Evolutionary conservation across 768 basidiomycete species (phyloP).

Genomic region (Leccinum boreale): DNA sequence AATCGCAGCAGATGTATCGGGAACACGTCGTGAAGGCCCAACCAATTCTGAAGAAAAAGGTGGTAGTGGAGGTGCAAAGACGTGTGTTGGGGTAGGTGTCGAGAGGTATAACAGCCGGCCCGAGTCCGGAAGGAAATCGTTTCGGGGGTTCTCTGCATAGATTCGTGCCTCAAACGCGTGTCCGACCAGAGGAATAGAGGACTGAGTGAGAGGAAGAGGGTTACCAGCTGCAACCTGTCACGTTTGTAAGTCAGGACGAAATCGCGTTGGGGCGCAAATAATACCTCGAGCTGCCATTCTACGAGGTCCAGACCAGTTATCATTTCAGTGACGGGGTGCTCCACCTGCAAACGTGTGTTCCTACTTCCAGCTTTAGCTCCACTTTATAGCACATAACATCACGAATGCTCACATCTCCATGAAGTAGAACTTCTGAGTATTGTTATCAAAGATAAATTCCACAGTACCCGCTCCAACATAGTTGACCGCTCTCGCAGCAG

Average conservation of each 20-base stretch:
- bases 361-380: constrained; percentile 32
- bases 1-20: constrained; percentile 27
- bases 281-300: constrained; percentile 89
- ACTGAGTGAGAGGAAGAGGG: constrained; percentile 73
- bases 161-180: constrained; percentile 95
- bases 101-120: constrained; percentile 79
- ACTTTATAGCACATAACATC: neutral
- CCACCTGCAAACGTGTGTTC: constrained; percentile 85
- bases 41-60: constrained; percentile 27
- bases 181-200: constrained; percentile 79
- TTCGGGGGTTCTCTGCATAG: constrained; percentile 92
- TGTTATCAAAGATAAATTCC: constrained; percentile 97
- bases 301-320: constrained; percentile 92
- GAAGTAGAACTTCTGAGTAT: constrained; percentile 83
- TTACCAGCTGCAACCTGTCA: constrained; percentile 83
- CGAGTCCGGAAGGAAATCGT: constrained; percentile 90
- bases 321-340: constrained; percentile 95
- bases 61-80: constrained; percentile 51
- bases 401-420: constrained; percentile 79
- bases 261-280: neutral
- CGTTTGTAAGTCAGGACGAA: neutral
- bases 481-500: constrained; percentile 88
- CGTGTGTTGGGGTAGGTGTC: constrained; percentile 70
- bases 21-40: constrained; percentile 21
- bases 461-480: constrained; percentile 93